A percentile compares a stretch with the other conserved stretches of the same genome.
phyloP scores from a whole-genome alignment of 2,329 filamentous ascomycete genomes.

The Cladosporium halotolerans region DNA sequence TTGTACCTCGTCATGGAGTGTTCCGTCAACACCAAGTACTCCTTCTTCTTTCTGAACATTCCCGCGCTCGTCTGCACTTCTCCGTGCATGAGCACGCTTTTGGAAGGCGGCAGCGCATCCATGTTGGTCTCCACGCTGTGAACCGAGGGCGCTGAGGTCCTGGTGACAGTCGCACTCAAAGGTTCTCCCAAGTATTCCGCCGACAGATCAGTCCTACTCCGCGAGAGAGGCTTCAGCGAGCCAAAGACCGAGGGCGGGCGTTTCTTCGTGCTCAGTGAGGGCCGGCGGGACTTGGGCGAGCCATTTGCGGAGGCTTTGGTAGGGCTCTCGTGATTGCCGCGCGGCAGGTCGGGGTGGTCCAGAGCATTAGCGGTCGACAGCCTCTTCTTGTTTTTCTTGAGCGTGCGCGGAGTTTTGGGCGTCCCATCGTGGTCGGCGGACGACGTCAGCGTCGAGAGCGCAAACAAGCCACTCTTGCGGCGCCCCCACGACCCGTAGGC shows the following conservation, averaged over 20 bases:
- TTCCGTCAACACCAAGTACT: constrained; percentile 66
- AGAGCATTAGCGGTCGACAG: constrained; percentile 17
- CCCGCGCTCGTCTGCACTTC: constrained; percentile 64
- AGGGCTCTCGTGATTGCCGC: constrained; percentile 16
- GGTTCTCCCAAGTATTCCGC: constrained; percentile 35
- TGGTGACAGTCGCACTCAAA: constrained; percentile 43
- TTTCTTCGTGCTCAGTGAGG: constrained; percentile 24
- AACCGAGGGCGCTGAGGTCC: constrained; percentile 39
- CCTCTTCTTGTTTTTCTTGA: constrained; percentile 22
- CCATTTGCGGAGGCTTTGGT: constrained; percentile 18
- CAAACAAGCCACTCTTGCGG: constrained; percentile 28
- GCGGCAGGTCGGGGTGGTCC: constrained; percentile 20
- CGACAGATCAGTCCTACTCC: constrained; percentile 45
- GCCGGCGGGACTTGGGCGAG: constrained; percentile 22
- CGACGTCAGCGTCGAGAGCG: constrained; percentile 25
- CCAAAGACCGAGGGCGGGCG: constrained; percentile 52
- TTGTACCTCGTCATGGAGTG: constrained; percentile 63
- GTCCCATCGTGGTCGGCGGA: constrained; percentile 17
- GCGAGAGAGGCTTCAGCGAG: constrained; percentile 47
- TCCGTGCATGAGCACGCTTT: constrained; percentile 57
- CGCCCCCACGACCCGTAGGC: constrained; percentile 20
- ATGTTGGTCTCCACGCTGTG: constrained; percentile 34
- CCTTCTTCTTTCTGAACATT: constrained; percentile 66
- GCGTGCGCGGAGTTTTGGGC: constrained; percentile 17
- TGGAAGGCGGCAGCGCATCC: constrained; percentile 21